Evolutionary conservation across 2,329 filamentous ascomycete genomes (phyloP), one percentile per base, ranked within the genome.

Genomic region (Penicillium thymicola): DNA sequence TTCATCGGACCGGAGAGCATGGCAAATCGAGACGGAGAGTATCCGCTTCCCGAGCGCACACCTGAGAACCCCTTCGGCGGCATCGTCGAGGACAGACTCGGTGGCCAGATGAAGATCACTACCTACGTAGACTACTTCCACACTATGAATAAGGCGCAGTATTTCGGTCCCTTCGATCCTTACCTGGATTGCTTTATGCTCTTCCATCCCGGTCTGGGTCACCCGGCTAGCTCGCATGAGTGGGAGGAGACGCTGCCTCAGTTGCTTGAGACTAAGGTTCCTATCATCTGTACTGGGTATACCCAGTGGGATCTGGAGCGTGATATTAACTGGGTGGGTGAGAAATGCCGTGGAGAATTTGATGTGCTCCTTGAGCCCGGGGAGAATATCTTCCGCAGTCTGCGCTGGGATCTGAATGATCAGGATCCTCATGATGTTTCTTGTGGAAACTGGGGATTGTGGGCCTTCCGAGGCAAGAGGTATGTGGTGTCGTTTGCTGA

Each of bases 61-160:
- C 80, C 92, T 0, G 78, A 80, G 10, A 99, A 99, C 71, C 94
- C 94, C 0, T 99, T 92, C 66, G 94, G 94, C 41, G 90, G 90
- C n/a, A 83, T 99, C 51, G 85, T 97, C 14, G 95, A 99, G 76
- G 93, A 96, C 73, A 86, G 93, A 51, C 82, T 99, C 9, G 90
- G 89, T 70, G 86, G 89, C 54, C 88, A 89, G 64, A 86, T 97
- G 85, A 99, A 99, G 80, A 96, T 99, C 69, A 94, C 89, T 73
- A 99, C 95, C 0, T 96, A 92, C 69, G 93, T 97, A 50, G 94
- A 99, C 67, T 97, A 99, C 78, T 99, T 95, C 79, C 93, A 99
- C 76, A 97, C 90, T 2, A 85, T 99, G 65, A 93, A 99, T 78
- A 86, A 92, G 72, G 89, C 93, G 0, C 89, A 91, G 46, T 84